Evolutionary conservation across 169 alveolate species (phyloP), one percentile per base, ranked within the genome.

Genomic region (Eimeria necatrix): DNA sequence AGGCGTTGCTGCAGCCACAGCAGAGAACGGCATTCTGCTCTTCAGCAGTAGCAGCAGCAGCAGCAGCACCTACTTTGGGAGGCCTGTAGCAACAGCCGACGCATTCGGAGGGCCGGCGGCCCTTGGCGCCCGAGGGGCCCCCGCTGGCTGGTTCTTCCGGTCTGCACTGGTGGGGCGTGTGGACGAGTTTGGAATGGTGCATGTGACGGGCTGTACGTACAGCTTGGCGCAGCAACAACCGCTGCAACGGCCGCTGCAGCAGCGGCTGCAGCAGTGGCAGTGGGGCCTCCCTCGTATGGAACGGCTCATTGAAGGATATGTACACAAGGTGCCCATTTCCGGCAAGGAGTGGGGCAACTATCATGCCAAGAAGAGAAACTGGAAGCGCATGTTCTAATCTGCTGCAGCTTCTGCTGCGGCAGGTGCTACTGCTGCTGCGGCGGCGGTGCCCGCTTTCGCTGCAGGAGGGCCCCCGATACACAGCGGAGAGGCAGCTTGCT

Each of bases 301-400:
- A 78, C 24, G 94, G 10, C 78, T 81, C 32, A 93, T 93, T 20
- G 96, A 93, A 41, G 96, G 96, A 24, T 93, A 84, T 41, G 94
- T 93, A 3, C 86, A 93, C 22, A 85, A 87, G 84, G 90, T 59
- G 80, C 96, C 94, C 26, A 86, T 93, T 4, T n/a, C 96, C n/a
- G 94, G 96, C 56, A 86, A 87, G 46, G 94, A 93, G 71, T 93
- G 96, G 96, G 80, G 90, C 93, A 93, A 93, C 70, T 85, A 81
- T 59, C 96, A 93, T 26, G 91, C 93, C 5, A 68, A 83, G 48
- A 83, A 68, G 26, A 53, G 81, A 12, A 81, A 93, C 90, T 84
- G 96, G 96, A 93, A 84, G 41, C 81, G 90, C 68, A 93, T 86
- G 59, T 93, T 93, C 73, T 88, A 32, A 61, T 6, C 56, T 49